Percentiles rank a stretch among this genome's conserved stretches.
phyloP scores from a whole-genome alignment of 2,329 filamentous ascomycete genomes.

The Botrytis hyacinthi region DNA sequence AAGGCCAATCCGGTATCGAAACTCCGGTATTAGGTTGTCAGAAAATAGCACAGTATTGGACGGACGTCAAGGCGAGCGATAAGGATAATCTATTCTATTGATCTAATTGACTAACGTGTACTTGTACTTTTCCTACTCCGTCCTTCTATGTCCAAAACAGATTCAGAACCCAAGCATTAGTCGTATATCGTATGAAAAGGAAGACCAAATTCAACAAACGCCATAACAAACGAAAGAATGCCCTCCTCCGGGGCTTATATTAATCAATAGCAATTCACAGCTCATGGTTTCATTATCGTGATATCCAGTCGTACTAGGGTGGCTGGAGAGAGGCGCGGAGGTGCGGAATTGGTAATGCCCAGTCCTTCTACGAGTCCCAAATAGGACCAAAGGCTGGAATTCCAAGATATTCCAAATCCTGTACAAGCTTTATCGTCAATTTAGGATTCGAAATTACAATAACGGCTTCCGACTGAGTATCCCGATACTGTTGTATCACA shows the following conservation, averaged over 20 bases:
- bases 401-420: conserved; percentile 42
- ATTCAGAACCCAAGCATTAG: neutral
- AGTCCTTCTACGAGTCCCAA: conserved; percentile 35
- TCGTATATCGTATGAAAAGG: neutral
- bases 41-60: neutral
- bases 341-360: neutral
- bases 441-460: conserved; percentile 42
- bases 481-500: conserved; percentile 34
- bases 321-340: neutral
- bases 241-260: neutral
- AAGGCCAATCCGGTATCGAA: neutral
- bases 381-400: conserved; percentile 42
- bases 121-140: neutral
- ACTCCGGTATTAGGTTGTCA: neutral
- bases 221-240: neutral
- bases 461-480: conserved; percentile 42
- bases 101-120: conserved; percentile 1
- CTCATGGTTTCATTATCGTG: neutral
- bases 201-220: neutral
- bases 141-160: neutral
- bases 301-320: neutral
- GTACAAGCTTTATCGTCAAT: conserved; percentile 42
- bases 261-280: neutral
- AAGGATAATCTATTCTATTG: conserved; percentile 2
- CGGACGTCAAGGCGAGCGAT: neutral